Conservation (phyloP, 306 rosid genomes). For the Hippophae tibetana region DNA sequence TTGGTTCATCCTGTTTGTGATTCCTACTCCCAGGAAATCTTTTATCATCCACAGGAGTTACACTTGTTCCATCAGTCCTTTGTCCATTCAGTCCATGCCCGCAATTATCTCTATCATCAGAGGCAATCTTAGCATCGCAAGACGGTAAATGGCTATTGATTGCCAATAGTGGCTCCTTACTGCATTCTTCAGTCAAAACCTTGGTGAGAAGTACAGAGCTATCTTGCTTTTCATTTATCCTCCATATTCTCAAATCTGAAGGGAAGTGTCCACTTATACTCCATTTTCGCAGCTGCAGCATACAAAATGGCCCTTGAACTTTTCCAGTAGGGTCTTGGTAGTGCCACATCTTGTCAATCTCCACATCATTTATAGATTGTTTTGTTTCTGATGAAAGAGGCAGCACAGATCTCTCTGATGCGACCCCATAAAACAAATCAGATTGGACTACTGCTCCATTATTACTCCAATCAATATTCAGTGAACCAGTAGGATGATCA, state of each 20-base stretch:
- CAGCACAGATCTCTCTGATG: conserved; percentile 19
- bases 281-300: conserved; percentile 69
- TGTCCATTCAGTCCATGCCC: conserved; percentile 6
- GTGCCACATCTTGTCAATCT: conserved; percentile 58
- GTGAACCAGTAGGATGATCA: conserved; percentile 25
- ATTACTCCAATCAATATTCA: conserved; percentile 26
- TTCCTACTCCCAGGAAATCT: conserved; percentile 24
- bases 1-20: conserved; percentile 27
- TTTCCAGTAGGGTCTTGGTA: conserved; percentile 83
- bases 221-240: conserved; percentile 44
- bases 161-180: conserved; percentile 31
- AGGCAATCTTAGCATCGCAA: conserved; percentile 28
- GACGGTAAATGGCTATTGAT: conserved; percentile 27
- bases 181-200: conserved; percentile 39
- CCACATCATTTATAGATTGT: conserved; percentile 18
- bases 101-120: conserved; percentile 27
- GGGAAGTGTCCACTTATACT: conserved; percentile 55
- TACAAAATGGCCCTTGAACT: conserved; percentile 78
- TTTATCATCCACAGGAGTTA: conserved; percentile 19
- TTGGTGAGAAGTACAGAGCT: conserved; percentile 52
- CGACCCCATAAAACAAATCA: conserved; percentile 27
- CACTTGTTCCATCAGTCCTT: conserved; percentile 22
- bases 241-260: conserved; percentile 70
- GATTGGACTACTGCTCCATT: conserved; percentile 29
- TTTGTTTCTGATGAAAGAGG: too few species aligned